These are phyloP conservation scores for Colletotrichum lini DNA, from an alignment of 2,329 filamentous ascomycete species.

Conservation along the genomic window DNA sequence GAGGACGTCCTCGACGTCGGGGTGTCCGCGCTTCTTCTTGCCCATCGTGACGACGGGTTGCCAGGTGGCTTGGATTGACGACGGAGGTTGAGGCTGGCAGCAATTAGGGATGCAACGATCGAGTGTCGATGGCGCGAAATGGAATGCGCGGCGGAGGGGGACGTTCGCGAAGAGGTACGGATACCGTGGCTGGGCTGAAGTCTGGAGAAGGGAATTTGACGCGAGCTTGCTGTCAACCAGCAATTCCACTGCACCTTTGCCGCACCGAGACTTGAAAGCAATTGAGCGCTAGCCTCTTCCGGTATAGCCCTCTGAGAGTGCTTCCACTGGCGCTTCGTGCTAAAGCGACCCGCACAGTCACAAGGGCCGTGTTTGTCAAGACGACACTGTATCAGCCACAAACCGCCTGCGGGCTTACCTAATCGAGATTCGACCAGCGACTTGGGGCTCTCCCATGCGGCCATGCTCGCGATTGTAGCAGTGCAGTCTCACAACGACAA, in stretches of 20 bases:
- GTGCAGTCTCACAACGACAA: neutral
- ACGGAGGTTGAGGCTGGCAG: neutral
- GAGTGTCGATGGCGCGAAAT: constrained; percentile 1
- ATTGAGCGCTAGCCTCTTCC: constrained; percentile 16
- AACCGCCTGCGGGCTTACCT: neutral
- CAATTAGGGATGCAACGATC: neutral
- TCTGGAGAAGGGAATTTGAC: constrained; percentile 40
- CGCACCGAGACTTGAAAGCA: constrained; percentile 12
- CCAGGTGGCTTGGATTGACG: no score
- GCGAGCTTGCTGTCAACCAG: constrained; percentile 28
- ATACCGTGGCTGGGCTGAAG: constrained; percentile 21
- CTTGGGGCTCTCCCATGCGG: no score
- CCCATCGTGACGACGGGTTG: constrained; percentile 69
- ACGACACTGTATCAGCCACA: neutral
- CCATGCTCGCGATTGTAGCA: neutral
- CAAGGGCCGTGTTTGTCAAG: accelerated
- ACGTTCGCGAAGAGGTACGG: constrained; percentile 19
- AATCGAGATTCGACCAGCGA: neutral
- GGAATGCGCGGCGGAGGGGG: constrained; percentile 21
- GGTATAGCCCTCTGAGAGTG: accelerated
- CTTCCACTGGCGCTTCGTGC: neutral
- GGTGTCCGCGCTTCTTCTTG: constrained; percentile 91
- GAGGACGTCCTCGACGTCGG: constrained; percentile 90
- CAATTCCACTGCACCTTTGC: constrained; percentile 28
- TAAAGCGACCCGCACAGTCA: accelerated